Evolutionary conservation across 441 rosid genomes (phyloP), one percentile per base, ranked within the genome.

Genomic region (Corymbia calophylla): DNA sequence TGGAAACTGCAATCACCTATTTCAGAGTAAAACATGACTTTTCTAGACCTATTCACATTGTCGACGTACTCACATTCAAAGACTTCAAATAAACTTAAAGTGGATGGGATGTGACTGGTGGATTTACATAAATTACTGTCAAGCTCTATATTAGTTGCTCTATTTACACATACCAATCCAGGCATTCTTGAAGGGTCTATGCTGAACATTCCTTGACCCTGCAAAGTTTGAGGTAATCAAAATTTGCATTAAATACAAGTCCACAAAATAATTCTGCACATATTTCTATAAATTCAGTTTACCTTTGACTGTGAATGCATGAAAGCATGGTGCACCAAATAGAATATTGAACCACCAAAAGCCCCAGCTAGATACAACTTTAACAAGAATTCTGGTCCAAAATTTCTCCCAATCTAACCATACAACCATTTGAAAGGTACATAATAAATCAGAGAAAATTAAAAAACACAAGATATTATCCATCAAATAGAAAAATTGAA

Each of bases 301-400:
- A 97, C 99, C 98, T 97, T 93, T 51, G 96, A 94, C 88, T 93
- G 90, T 29, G 91, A 54, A 89, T 94, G 95, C 95, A 96, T 32
- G 86, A 88, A 92, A 51, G 94, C 94, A 88, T 97, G 98, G 92
- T 96, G 96, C 90, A 93, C 91, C 95, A 96, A 90, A 94, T n/a
- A n/a, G n/a, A n/a, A n/a, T n/a, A 95, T 90, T 86, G 99, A 95
- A 53, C 99, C 99, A 90, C 98, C 99, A 89, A 96, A 88, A 53
- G 98, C 98, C 77, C 99, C 99, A 58, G 98, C 98, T 31, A 97
- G 53, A 92, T 97, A 97, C 92, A 97, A 92, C 93, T 95, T 95
- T 91, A 97, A 92, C 90, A 97, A 93, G 92, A 91, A 96, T 88
- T 94, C 94, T 86, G 98, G 92, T 90, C 99, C 99, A 92, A 97